phyloP scores from a whole-genome alignment of 2,329 filamentous ascomycete genomes.

The Diaporthe sp. region DNA sequence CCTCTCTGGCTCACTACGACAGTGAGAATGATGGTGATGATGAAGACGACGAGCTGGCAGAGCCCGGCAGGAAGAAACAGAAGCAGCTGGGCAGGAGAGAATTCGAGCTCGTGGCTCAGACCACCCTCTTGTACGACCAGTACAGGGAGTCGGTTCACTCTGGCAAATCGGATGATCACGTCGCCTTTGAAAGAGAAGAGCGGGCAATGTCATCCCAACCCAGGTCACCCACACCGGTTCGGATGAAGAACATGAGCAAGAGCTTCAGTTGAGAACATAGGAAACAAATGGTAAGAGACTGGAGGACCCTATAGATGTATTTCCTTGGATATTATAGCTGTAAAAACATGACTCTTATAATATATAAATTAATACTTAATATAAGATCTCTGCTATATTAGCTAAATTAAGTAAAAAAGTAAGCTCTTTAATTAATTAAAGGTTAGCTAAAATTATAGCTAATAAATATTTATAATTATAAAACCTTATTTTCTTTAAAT shows the following conservation, averaged over 20 bases:
- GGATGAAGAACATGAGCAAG: not conserved
- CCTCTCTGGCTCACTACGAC: slow-evolving; percentile 26
- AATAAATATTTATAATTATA: too few relatives aligned
- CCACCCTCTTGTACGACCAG: slow-evolving; percentile 7
- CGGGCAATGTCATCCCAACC: not conserved
- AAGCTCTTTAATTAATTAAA: too few relatives aligned
- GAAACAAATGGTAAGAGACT: too few relatives aligned
- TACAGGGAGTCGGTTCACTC: slow-evolving; percentile 8
- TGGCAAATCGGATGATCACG: slow-evolving; percentile 16
- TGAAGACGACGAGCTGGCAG: not conserved
- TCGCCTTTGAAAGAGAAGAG: slow-evolving; percentile 1
- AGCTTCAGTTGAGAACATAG: not conserved
- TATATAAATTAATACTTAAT: too few relatives aligned
- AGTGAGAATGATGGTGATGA: not conserved
- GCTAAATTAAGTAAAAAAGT: too few relatives aligned
- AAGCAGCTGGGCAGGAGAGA: slow-evolving; percentile 19
- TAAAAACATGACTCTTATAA: too few relatives aligned
- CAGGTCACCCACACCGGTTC: not conserved
- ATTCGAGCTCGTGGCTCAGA: slow-evolving; percentile 22
- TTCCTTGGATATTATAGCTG: not conserved
- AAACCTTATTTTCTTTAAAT: too few relatives aligned
- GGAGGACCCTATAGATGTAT: too few relatives aligned
- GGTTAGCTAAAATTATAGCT: too few relatives aligned
- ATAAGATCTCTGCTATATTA: too few relatives aligned
- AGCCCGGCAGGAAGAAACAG: not conserved